Evolutionary conservation across 192 early-diverging fungal genomes (phyloP).

Genomic region (Entophlyctis helioformis): DNA sequence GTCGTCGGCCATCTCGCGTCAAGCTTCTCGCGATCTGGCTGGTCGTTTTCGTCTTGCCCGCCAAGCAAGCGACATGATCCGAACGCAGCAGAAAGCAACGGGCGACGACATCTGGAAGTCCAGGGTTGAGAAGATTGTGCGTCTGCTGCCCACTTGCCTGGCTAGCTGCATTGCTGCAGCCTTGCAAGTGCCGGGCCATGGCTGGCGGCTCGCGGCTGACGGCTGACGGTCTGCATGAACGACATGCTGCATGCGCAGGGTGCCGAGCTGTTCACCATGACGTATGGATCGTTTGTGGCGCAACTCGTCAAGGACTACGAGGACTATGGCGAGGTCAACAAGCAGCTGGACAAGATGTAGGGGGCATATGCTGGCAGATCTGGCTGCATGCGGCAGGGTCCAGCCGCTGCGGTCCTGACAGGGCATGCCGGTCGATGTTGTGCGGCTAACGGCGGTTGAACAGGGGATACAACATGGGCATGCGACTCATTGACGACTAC

Average conservation of each 20-base stretch:
- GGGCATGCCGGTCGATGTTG: too few species aligned
- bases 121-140: conserved; percentile 88
- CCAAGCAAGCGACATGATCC: too few species aligned
- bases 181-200: background rate
- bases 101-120: conserved; percentile 96
- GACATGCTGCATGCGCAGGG: conserved; percentile 22
- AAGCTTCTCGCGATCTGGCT: too few species aligned
- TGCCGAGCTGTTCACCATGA: conserved; percentile 92
- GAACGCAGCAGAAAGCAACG: too few species aligned
- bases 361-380: too few species aligned
- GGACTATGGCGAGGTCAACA: conserved; percentile 85
- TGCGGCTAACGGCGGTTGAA: background rate
- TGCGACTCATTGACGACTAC: conserved; percentile 91
- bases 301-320: conserved; percentile 90
- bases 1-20: conserved; percentile 21
- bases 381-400: too few species aligned
- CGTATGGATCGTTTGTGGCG: conserved; percentile 93
- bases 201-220: background rate
- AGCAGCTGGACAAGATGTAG: conserved; percentile 95
- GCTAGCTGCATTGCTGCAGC: background rate
- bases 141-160: conserved; percentile 1
- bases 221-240: background rate
- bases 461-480: conserved; percentile 97
- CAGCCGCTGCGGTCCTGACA: too few species aligned
- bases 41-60: too few species aligned